phyloP scores from a whole-genome alignment of 352 stramenopile genomes.

The Peronospora destructor region DNA sequence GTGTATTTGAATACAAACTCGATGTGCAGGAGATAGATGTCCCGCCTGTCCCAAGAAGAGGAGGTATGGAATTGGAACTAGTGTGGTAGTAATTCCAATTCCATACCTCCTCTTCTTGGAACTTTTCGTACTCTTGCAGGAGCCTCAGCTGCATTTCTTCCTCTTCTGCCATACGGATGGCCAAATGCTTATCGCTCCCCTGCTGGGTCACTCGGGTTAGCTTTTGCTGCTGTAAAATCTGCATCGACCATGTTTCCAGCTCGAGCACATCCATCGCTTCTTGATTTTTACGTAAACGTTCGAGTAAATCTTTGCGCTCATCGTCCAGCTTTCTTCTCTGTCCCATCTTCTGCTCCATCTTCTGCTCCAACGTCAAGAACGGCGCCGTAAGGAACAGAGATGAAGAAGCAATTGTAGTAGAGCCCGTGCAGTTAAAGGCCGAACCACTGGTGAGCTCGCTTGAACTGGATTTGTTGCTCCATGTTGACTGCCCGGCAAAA shows the following conservation, averaged over 20 bases:
- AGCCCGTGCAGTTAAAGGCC: conserved; percentile 5
- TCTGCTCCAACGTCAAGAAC: conserved; percentile 19
- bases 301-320: conserved; percentile 21
- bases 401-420: conserved; percentile 7
- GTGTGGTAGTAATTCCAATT: conserved; percentile 3
- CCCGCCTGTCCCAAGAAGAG: no score
- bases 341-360: conserved; percentile 21
- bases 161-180: conserved; percentile 25
- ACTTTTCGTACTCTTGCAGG: conserved; percentile 17
- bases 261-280: conserved; percentile 20
- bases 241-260: conserved; percentile 21
- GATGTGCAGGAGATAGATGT: neutral
- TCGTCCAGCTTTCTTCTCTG: conserved; percentile 20
- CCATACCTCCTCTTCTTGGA: conserved; percentile 20
- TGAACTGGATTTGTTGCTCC: conserved; percentile 4
- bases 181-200: conserved; percentile 23
- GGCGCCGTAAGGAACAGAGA: conserved; percentile 17
- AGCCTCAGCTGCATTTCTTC: conserved; percentile 18
- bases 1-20: conserved; percentile 10
- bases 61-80: no score
- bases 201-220: conserved; percentile 13
- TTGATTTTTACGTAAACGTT: conserved; percentile 22
- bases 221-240: conserved; percentile 21
- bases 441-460: neutral
- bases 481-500: conserved; percentile 11